These are phyloP conservation scores for Pestalotiopsis fici DNA, from an alignment of 2,329 filamentous ascomycete genomes.

Conservation along the genomic window DNA sequence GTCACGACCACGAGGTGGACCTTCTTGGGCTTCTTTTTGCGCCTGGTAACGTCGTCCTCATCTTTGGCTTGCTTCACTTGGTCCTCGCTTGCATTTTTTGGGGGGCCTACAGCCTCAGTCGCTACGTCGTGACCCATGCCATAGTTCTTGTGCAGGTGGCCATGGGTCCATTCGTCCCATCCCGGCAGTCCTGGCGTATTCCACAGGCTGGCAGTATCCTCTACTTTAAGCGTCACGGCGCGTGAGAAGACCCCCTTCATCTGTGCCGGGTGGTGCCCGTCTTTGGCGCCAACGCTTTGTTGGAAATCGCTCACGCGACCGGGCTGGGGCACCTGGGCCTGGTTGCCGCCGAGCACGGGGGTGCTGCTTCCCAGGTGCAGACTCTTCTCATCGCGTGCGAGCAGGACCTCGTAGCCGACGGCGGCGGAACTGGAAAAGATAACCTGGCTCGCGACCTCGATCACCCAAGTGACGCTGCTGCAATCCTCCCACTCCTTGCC, in stretches of 20 bases:
- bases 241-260: conserved; percentile 81
- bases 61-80: conserved; percentile 12
- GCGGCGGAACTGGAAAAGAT: conserved; percentile 88
- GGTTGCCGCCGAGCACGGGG: conserved; percentile 45
- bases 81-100: neutral
- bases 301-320: conserved; percentile 79
- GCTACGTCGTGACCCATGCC: conserved; percentile 19
- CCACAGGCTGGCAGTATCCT: conserved; percentile 90
- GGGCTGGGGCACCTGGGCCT: conserved; percentile 57
- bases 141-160: conserved; percentile 23
- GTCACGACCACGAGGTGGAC: conserved; percentile 91
- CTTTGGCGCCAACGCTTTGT: conserved; percentile 57
- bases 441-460: conserved; percentile 90
- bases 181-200: conserved; percentile 83
- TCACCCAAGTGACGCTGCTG: conserved; percentile 65
- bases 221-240: conserved; percentile 75
- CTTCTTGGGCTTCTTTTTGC: conserved; percentile 65
- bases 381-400: conserved; percentile 85
- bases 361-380: conserved; percentile 61
- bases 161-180: conserved; percentile 49
- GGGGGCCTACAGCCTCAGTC: conserved; percentile 21
- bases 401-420: conserved; percentile 83
- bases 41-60: conserved; percentile 20
- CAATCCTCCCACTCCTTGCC: conserved; percentile 43
- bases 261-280: conserved; percentile 62